Percentiles rank a stretch among this genome's conserved stretches.
These are phyloP conservation scores for Xylaria curta DNA, from an alignment of 495 filamentous ascomycete genomes.

Conservation along the genomic window DNA sequence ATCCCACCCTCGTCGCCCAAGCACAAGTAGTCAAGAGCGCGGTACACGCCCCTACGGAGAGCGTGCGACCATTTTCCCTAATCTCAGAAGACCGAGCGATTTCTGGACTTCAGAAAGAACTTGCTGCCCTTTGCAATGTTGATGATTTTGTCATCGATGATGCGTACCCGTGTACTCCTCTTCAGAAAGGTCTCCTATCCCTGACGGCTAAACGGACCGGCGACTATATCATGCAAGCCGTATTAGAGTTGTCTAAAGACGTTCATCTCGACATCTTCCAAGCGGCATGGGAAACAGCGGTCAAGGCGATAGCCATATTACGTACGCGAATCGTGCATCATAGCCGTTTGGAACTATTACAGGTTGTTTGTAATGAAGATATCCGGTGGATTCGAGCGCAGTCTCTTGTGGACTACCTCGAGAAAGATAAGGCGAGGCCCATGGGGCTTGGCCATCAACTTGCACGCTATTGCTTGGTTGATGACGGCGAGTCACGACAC, in stretches of 20 bases:
- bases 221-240: slow-evolving; percentile 58
- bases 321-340: background rate
- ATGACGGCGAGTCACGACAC: background rate
- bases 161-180: slow-evolving; percentile 68
- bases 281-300: background rate
- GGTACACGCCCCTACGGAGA: background rate
- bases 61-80: background rate
- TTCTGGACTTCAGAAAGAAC: no score
- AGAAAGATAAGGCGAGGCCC: background rate
- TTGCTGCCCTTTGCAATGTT: no score
- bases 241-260: slow-evolving; percentile 50
- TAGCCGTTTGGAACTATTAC: background rate
- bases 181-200: slow-evolving; percentile 69
- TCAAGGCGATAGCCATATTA: background rate
- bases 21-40: background rate
- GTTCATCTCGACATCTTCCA: background rate
- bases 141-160: slow-evolving; percentile 49
- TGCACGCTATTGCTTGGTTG: background rate
- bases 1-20: slow-evolving; percentile 7
- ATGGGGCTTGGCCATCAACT: background rate
- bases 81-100: background rate
- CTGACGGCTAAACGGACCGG: slow-evolving; percentile 53
- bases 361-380: background rate
- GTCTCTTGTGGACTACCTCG: background rate
- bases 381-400: background rate